A percentile compares a stretch with the other conserved stretches of the same genome.
These are phyloP conservation scores for Chamaenerion angustifolium DNA, from an alignment of 345 rosid genomes.

Conservation along the genomic window DNA sequence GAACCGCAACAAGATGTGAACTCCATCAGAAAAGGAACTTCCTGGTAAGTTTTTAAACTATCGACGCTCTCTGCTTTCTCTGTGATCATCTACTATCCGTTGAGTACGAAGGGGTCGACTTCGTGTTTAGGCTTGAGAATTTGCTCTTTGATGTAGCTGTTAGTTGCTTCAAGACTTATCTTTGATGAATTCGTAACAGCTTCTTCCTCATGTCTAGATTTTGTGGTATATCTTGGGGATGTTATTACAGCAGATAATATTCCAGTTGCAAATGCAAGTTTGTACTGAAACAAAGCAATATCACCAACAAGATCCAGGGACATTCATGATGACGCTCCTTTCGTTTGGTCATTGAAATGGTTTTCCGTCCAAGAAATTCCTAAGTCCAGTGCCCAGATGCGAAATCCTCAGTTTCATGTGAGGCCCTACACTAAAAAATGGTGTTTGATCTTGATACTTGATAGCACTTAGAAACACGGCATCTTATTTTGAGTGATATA, in stretches of 20 bases:
- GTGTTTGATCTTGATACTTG: no score
- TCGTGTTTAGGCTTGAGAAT: no score
- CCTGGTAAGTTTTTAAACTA: constrained; percentile 28
- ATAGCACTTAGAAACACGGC: no score
- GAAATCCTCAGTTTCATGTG: constrained; percentile 28
- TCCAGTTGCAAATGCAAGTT: constrained; percentile 54
- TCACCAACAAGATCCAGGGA: constrained; percentile 58
- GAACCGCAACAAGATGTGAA: constrained; percentile 56
- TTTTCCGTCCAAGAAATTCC: constrained; percentile 67
- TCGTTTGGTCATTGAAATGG: constrained; percentile 76
- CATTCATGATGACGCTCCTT: constrained; percentile 71
- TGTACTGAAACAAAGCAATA: constrained; percentile 66
- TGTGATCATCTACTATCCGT: no score
- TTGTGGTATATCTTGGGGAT: constrained; percentile 82
- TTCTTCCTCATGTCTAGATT: constrained; percentile 29
- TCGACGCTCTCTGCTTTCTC: not conserved
- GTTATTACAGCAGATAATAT: constrained; percentile 76
- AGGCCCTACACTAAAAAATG: no score
- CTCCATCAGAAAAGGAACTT: constrained; percentile 32
- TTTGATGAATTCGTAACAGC: no score
- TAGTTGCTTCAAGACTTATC: no score
- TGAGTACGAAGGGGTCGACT: no score
- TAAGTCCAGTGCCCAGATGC: constrained; percentile 28
- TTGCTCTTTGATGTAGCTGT: no score
- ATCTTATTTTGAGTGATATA: no score